phyloP scores from a whole-genome alignment of 306 rosid species.

The Macrotyloma uniflorum region DNA sequence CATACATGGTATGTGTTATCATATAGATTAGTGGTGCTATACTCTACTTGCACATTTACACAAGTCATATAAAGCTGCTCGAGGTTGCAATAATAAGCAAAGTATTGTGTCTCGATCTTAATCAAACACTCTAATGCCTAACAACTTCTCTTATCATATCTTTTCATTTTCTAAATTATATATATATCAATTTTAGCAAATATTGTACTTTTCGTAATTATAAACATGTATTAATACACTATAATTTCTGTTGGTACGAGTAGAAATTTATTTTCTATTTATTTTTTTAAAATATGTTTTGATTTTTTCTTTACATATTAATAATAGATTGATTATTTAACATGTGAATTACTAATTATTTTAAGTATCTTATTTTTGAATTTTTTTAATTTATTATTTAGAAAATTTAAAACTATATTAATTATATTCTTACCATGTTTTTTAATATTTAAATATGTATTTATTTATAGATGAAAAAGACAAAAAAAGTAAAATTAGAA shows the following conservation, averaged over 20 bases:
- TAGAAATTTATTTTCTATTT: no score
- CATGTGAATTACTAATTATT: no score
- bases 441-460: no score
- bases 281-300: background rate
- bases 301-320: background rate
- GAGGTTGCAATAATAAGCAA: background rate
- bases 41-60: background rate
- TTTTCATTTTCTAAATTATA: background rate
- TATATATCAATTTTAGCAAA: background rate
- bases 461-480: no score
- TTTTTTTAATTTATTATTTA: no score
- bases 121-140: background rate
- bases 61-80: conserved; percentile 20
- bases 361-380: no score
- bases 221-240: no score
- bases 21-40: background rate
- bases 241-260: no score
- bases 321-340: no score
- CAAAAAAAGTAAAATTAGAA: no score
- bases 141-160: background rate
- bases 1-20: background rate
- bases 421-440: no score
- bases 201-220: background rate
- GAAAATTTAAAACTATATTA: no score
- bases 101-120: background rate